A percentile compares a stretch with the other conserved stretches of the same genome.
phyloP scores from a whole-genome alignment of 1,139 yeast genomes.

The Pichia sp. region DNA sequence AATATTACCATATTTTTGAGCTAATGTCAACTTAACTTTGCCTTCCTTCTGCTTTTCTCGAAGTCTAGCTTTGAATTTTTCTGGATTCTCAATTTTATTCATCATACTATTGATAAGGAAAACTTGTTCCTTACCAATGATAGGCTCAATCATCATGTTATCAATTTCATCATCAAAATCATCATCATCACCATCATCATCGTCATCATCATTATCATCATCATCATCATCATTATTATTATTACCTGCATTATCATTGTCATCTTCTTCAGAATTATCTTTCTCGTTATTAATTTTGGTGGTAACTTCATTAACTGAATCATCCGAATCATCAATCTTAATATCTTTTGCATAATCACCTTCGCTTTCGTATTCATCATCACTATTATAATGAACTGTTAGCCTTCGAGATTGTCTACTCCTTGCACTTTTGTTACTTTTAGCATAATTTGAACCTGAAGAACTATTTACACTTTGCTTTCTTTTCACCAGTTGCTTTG shows the following conservation, averaged over 20 bases:
- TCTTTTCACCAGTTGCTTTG: constrained; percentile 8
- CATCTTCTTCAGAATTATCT: constrained; percentile 25
- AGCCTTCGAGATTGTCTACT: constrained; percentile 12
- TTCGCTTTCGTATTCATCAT: constrained; percentile 28
- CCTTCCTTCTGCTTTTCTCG: constrained; percentile 18
- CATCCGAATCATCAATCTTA: constrained; percentile 3
- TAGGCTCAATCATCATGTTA: constrained; percentile 37
- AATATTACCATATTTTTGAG: constrained; percentile 53
- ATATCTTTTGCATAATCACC: constrained; percentile 19
- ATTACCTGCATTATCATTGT: too few species aligned
- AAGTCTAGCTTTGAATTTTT: constrained; percentile 23
- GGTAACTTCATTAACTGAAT: not conserved
- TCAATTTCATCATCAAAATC: constrained; percentile 31
- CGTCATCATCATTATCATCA: constrained; percentile 23
- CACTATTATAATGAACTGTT: constrained; percentile 12
- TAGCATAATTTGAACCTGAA: constrained; percentile 7
- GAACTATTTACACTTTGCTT: constrained; percentile 10
- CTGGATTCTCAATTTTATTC: constrained; percentile 33
- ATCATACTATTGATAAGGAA: constrained; percentile 43
- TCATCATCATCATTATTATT: constrained; percentile 25
- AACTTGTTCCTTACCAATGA: constrained; percentile 51
- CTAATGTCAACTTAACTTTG: constrained; percentile 21
- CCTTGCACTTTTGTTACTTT: constrained; percentile 6
- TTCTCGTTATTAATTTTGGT: constrained; percentile 11
- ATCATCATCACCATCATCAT: constrained; percentile 27